phyloP scores from a whole-genome alignment of 768 basidiomycete species.

The Chalciporus chontae region DNA sequence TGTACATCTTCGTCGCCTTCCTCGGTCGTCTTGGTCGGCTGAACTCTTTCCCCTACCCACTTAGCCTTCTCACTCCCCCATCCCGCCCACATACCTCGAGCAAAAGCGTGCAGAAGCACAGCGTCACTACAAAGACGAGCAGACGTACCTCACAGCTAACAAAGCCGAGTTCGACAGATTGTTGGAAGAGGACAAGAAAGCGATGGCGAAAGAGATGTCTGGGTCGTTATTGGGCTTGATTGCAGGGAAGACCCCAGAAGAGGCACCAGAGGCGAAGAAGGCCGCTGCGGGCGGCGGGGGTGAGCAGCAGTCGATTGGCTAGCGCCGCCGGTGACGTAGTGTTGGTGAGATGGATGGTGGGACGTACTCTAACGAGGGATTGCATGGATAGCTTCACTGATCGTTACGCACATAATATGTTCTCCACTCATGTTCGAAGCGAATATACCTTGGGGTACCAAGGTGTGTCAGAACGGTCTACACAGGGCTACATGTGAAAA shows the following conservation, averaged over 20 bases:
- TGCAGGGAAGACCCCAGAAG: slow-evolving; percentile 22
- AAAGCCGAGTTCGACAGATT: slow-evolving; percentile 47
- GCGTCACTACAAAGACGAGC: slow-evolving; percentile 48
- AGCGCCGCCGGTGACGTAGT: background rate
- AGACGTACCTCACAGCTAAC: slow-evolving; percentile 48
- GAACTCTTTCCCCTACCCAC: background rate
- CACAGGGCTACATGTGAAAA: too few species aligned
- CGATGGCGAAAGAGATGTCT: slow-evolving; percentile 45
- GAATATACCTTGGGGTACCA: background rate
- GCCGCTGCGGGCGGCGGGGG: slow-evolving; percentile 11
- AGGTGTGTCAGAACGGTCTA: too few species aligned
- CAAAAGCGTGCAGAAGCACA: slow-evolving; percentile 51
- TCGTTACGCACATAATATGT: background rate
- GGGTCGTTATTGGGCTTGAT: slow-evolving; percentile 37
- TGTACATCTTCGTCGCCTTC: background rate
- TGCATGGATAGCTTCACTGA: background rate
- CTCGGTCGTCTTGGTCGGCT: background rate
- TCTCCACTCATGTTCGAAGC: background rate
- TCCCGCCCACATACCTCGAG: slow-evolving; percentile 50
- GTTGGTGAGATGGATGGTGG: background rate
- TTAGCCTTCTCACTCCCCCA: slow-evolving; percentile 27
- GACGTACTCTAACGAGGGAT: background rate
- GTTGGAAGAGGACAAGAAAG: slow-evolving; percentile 51
- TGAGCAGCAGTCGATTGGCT: background rate
- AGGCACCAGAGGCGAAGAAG: background rate